Conservation (phyloP, 2,329 filamentous ascomycete genomes). For the Proliferodiscus dingleyae region DNA sequence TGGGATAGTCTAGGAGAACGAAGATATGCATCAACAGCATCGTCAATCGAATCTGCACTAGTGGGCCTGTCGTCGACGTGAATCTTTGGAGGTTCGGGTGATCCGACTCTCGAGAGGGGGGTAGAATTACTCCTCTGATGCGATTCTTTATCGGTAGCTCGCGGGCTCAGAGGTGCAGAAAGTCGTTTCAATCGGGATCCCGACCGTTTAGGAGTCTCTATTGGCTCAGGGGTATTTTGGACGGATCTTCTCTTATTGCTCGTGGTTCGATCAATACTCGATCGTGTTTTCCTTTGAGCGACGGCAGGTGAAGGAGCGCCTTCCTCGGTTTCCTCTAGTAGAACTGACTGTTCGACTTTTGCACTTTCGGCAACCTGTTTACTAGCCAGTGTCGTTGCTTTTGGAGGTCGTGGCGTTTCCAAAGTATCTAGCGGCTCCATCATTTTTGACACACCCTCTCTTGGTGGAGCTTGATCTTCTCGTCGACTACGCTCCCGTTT, state of each 20-base stretch:
- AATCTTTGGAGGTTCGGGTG: slow-evolving; percentile 26
- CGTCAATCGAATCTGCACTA: slow-evolving; percentile 82
- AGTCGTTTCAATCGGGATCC: slow-evolving; percentile 55
- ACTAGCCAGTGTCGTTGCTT: slow-evolving; percentile 17
- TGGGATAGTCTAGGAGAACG: slow-evolving; percentile 80
- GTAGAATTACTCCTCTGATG: slow-evolving; percentile 37
- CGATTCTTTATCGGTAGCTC: slow-evolving; percentile 21
- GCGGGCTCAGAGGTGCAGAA: slow-evolving; percentile 42
- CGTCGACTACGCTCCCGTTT: slow-evolving; percentile 19
- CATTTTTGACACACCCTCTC: slow-evolving; percentile 29
- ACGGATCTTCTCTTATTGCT: slow-evolving; percentile 40
- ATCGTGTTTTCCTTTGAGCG: slow-evolving; percentile 50
- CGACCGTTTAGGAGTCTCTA: slow-evolving; percentile 47
- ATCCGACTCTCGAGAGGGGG: slow-evolving; percentile 25
- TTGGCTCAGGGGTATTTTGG: slow-evolving; percentile 44
- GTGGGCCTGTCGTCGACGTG: slow-evolving; percentile 64
- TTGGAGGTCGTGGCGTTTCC: slow-evolving; percentile 29
- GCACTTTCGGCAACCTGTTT: slow-evolving; percentile 21
- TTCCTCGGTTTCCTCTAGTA: slow-evolving; percentile 42
- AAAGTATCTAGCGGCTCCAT: slow-evolving; percentile 26
- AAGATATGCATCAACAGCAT: slow-evolving; percentile 81
- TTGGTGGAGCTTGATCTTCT: slow-evolving; percentile 17
- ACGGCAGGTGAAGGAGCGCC: slow-evolving; percentile 67
- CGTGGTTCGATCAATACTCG: slow-evolving; percentile 34
- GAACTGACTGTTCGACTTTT: slow-evolving; percentile 13